Conservation (phyloP, 1,139 yeast species). For the Blastobotrys serpentis region DNA sequence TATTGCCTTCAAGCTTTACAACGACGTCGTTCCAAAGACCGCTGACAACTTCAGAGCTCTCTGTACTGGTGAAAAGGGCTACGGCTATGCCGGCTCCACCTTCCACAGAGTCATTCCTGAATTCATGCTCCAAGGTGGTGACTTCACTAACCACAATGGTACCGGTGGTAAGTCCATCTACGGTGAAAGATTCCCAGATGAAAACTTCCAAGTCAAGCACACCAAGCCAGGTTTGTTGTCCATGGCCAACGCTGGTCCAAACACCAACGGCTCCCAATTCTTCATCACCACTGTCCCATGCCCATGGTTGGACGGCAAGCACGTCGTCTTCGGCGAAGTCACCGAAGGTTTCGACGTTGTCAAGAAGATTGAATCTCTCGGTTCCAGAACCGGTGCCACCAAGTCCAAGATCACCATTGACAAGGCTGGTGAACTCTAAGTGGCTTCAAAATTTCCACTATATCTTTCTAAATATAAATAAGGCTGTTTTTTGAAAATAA, state of each 20-base stretch:
- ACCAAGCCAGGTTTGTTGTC: slow-evolving; percentile 91
- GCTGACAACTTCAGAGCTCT: slow-evolving; percentile 97
- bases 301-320: slow-evolving; percentile 98
- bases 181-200: slow-evolving; percentile 94
- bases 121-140: slow-evolving; percentile 99
- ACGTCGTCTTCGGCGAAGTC: slow-evolving; percentile 98
- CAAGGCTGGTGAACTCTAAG: slow-evolving; percentile 65
- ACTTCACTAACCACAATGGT: slow-evolving; percentile 71
- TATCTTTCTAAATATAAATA: neutral
- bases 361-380: slow-evolving; percentile 84
- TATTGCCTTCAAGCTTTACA: slow-evolving; percentile 79
- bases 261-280: slow-evolving; percentile 99
- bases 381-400: slow-evolving; percentile 84
- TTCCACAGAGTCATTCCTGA: slow-evolving; percentile 99
- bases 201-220: slow-evolving; percentile 86
- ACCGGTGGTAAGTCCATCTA: slow-evolving; percentile 99
- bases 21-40: slow-evolving; percentile 93
- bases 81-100: slow-evolving; percentile 83
- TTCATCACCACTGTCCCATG: slow-evolving; percentile 95
- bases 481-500: neutral
- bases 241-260: slow-evolving; percentile 99
- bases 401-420: slow-evolving; percentile 74
- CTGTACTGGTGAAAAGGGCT: slow-evolving; percentile 96
- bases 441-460: neutral
- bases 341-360: slow-evolving; percentile 86